A percentile compares a stretch with the other conserved stretches of the same genome.
Evolutionary conservation across 768 basidiomycete species (phyloP).

Genomic region (Mycena kentingensis): DNA sequence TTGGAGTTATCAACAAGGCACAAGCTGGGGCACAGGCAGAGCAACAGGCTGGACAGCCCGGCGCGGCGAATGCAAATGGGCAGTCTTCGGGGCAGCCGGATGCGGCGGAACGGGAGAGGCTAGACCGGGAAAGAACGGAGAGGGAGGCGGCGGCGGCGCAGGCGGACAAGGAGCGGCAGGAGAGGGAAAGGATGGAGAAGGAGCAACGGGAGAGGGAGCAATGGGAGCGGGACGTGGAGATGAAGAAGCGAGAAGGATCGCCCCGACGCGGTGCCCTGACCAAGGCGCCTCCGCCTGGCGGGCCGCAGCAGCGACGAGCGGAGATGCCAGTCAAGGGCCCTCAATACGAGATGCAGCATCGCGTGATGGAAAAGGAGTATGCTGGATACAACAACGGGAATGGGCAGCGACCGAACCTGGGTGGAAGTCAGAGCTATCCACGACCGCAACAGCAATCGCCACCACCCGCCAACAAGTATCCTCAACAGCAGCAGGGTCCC

Average conservation of each 20-base stretch:
- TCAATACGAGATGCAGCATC: constrained; percentile 93
- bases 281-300: constrained; percentile 54
- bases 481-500: constrained; percentile 32
- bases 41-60: constrained; percentile 26
- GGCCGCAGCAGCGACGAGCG: constrained; percentile 58
- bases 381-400: constrained; percentile 47
- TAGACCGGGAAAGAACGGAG: constrained; percentile 47
- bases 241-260: constrained; percentile 58
- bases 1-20: constrained; percentile 95
- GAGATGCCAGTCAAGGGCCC: constrained; percentile 89
- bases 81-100: constrained; percentile 27
- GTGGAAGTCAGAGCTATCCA: constrained; percentile 24
- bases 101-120: constrained; percentile 35
- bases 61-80: constrained; percentile 28
- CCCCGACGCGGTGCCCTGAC: constrained; percentile 64
- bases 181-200: constrained; percentile 43
- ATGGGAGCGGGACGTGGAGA: constrained; percentile 47
- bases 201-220: constrained; percentile 40
- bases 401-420: constrained; percentile 25
- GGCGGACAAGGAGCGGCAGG: constrained; percentile 36
- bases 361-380: constrained; percentile 90
- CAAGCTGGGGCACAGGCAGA: constrained; percentile 45
- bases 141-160: background rate
- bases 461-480: constrained; percentile 32
- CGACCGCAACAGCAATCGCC: constrained; percentile 35